Evolutionary conservation across 1,284 basidiomycete genomes (phyloP).

Genomic region (Takashimella koratensis): DNA sequence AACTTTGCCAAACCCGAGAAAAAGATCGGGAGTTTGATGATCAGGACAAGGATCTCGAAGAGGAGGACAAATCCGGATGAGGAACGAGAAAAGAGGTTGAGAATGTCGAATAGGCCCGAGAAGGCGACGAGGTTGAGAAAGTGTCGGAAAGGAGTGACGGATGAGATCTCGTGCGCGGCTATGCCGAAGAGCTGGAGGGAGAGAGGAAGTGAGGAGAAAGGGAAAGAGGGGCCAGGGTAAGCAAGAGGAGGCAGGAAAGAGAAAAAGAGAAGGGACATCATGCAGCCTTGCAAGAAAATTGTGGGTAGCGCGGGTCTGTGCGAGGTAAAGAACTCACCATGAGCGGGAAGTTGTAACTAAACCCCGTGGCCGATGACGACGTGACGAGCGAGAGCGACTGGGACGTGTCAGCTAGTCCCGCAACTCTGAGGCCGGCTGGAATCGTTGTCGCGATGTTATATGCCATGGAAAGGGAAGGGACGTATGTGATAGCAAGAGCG

Average conservation of each 20-base stretch:
- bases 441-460: too few species aligned
- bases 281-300: too few species aligned
- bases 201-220: not conserved
- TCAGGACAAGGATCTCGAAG: conserved; percentile 18
- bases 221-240: not conserved
- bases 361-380: conserved; percentile 14
- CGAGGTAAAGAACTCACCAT: conserved; percentile 33
- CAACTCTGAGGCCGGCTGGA: too few species aligned
- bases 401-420: not conserved
- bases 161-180: conserved; percentile 32
- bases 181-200: conserved; percentile 37
- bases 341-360: conserved; percentile 39
- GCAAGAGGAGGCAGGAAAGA: too few species aligned
- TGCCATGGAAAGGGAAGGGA: not conserved
- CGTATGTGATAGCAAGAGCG: not conserved
- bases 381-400: conserved; percentile 29
- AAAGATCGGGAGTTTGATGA: conserved; percentile 38
- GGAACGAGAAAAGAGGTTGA: conserved; percentile 14
- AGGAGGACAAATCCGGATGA: conserved; percentile 21
- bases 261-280: not conserved
- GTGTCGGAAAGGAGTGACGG: conserved; percentile 27
- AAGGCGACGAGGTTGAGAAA: conserved; percentile 33
- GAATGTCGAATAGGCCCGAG: conserved; percentile 32
- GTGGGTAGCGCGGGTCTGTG: too few species aligned
- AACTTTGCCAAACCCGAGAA: conserved; percentile 26